Percentiles rank a stretch among this genome's conserved stretches.
phyloP scores from a whole-genome alignment of 192 early-diverging fungal species.

The Phlyctochytrium planicorne region DNA sequence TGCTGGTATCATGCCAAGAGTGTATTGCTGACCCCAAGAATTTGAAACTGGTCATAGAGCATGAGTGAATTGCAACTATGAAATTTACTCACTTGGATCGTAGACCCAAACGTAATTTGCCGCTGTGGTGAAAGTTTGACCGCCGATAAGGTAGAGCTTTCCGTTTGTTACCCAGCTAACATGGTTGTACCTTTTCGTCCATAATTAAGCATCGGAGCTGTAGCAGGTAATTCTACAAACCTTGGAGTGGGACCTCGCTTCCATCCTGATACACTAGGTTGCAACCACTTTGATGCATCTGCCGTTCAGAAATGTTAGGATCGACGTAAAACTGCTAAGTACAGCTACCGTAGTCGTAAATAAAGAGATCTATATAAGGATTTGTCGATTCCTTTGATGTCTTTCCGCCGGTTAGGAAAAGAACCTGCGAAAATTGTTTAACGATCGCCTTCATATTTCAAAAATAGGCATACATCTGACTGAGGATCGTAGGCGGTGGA shows the following conservation, averaged over 20 bases:
- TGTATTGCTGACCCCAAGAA: conserved; percentile 6
- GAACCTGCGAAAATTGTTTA: too few relatives aligned
- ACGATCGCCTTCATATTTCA: too few relatives aligned
- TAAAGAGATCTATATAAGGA: not conserved
- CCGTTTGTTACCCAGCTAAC: conserved; percentile 26
- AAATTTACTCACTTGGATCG: not conserved
- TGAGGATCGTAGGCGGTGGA: conserved; percentile 26
- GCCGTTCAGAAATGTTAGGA: too few relatives aligned
- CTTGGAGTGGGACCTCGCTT: not conserved
- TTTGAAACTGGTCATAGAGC: too few relatives aligned
- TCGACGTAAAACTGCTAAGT: too few relatives aligned
- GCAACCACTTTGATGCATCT: too few relatives aligned
- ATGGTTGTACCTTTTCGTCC: conserved; percentile 29
- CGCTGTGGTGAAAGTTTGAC: conserved; percentile 8
- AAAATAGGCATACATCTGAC: conserved; percentile 17
- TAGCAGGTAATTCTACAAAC: not conserved
- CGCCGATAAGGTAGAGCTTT: conserved; percentile 27
- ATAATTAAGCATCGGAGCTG: too few relatives aligned
- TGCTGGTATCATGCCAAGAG: conserved; percentile 5
- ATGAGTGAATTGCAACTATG: too few relatives aligned
- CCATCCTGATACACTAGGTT: not conserved
- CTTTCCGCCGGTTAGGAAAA: not conserved
- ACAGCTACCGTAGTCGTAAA: not conserved
- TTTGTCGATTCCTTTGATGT: not conserved
- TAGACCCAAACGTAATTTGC: conserved; percentile 7